A percentile compares a stretch with the other conserved stretches of the same genome.
Evolutionary conservation across 768 basidiomycete species (phyloP).

Genomic region (Naganishia friedmannii): DNA sequence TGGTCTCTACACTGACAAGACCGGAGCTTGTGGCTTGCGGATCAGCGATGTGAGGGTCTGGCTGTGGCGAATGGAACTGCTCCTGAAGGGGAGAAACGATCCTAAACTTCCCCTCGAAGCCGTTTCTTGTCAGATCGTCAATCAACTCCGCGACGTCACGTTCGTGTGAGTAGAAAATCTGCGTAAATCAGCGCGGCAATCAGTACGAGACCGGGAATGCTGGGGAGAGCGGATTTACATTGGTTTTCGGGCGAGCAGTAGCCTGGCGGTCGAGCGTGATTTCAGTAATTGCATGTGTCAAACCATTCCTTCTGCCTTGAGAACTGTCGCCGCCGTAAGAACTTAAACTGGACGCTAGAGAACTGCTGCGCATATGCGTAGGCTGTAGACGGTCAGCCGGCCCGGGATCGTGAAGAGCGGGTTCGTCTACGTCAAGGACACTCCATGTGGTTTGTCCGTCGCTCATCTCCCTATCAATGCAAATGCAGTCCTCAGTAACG

Average conservation of each 20-base stretch:
- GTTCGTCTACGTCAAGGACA: slow-evolving; percentile 11
- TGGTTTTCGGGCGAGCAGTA: slow-evolving; percentile 21
- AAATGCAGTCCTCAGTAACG: background rate
- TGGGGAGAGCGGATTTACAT: background rate
- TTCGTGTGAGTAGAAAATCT: slow-evolving; percentile 30
- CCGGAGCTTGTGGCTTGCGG: background rate
- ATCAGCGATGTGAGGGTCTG: slow-evolving; percentile 1
- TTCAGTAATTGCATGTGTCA: slow-evolving; percentile 2
- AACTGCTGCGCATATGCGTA: background rate
- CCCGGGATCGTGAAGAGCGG: background rate
- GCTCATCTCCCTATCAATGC: slow-evolving; percentile 21
- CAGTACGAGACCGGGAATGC: background rate
- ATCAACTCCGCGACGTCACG: slow-evolving; percentile 21
- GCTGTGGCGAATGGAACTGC: background rate
- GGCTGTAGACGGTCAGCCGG: background rate
- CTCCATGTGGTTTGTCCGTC: slow-evolving; percentile 29
- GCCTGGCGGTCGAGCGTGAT: background rate
- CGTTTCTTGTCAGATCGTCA: slow-evolving; percentile 27
- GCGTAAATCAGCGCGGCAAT: too few species aligned
- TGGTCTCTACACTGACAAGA: background rate
- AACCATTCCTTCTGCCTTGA: slow-evolving; percentile 9
- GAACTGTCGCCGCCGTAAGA: slow-evolving; percentile 11
- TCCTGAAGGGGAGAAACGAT: slow-evolving; percentile 20
- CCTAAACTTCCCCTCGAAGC: slow-evolving; percentile 24
- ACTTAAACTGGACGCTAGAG: slow-evolving; percentile 1